phyloP scores from a whole-genome alignment of 108 stramenopile species.

The Schizochytrium sp. region DNA sequence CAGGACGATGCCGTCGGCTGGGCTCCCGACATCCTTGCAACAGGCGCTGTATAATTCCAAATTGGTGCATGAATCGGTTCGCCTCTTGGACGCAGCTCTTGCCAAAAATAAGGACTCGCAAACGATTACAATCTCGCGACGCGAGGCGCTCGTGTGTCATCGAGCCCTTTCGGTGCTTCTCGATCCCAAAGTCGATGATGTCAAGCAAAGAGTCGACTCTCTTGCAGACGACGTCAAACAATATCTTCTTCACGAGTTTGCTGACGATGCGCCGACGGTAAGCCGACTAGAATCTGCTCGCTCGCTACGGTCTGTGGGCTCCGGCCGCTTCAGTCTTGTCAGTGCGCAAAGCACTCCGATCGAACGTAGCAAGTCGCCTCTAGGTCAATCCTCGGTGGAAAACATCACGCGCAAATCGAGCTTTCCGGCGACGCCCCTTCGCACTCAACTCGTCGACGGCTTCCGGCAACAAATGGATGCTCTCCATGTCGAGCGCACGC shows the following conservation, averaged over 20 bases:
- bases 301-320: not conserved
- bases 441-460: not conserved
- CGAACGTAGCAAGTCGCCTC: not conserved
- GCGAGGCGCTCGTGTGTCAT: not conserved
- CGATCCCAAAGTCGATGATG: not conserved
- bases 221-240: not conserved
- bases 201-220: not conserved
- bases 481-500: not conserved
- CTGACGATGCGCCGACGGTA: not conserved
- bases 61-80: not conserved
- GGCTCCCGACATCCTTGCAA: not conserved
- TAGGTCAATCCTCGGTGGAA: no score
- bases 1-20: no score
- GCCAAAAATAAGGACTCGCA: not conserved
- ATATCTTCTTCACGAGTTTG: not conserved
- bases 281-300: not conserved
- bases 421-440: not conserved
- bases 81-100: not conserved
- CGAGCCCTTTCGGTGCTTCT: not conserved
- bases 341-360: not conserved
- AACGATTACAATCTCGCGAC: not conserved
- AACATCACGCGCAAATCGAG: not conserved
- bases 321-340: not conserved
- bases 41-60: constrained; percentile 5
- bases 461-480: not conserved